phyloP scores from a whole-genome alignment of 495 filamentous ascomycete species.

The Parachaetomium inaequale region DNA sequence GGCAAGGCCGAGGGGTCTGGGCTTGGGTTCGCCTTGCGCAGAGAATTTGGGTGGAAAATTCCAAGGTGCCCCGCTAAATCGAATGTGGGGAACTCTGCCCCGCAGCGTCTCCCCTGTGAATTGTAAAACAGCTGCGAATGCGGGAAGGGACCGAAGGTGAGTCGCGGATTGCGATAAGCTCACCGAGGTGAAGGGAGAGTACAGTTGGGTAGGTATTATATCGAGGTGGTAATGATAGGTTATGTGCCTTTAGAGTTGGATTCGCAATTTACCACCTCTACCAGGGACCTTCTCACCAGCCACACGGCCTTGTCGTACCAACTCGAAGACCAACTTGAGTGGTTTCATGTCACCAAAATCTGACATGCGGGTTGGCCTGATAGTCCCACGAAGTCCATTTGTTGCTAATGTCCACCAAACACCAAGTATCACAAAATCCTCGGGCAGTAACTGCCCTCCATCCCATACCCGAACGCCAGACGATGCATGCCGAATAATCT shows the following conservation, averaged over 20 bases:
- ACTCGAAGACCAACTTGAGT: too few relatives aligned
- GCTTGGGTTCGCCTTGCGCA: slow-evolving; percentile 14
- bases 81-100: slow-evolving; percentile 22
- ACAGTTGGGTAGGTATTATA: too few relatives aligned
- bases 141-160: slow-evolving; percentile 10
- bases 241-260: too few relatives aligned
- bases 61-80: slow-evolving; percentile 18
- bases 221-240: too few relatives aligned
- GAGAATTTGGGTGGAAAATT: slow-evolving; percentile 28
- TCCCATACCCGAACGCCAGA: slow-evolving; percentile 11
- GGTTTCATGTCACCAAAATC: too few relatives aligned
- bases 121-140: slow-evolving; percentile 8
- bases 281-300: too few relatives aligned
- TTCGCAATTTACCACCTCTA: too few relatives aligned
- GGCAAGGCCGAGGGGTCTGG: slow-evolving; percentile 9
- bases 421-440: background rate
- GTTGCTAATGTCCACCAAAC: background rate
- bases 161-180: background rate
- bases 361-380: background rate
- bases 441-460: background rate
- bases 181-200: background rate
- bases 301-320: too few relatives aligned
- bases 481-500: slow-evolving; percentile 9
- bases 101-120: slow-evolving; percentile 10
- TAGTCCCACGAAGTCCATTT: background rate